Percentiles rank a stretch among this genome's conserved stretches.
These are phyloP conservation scores for Volvox carteri DNA, from an alignment of 163 green algal species.

Conservation along the genomic window DNA sequence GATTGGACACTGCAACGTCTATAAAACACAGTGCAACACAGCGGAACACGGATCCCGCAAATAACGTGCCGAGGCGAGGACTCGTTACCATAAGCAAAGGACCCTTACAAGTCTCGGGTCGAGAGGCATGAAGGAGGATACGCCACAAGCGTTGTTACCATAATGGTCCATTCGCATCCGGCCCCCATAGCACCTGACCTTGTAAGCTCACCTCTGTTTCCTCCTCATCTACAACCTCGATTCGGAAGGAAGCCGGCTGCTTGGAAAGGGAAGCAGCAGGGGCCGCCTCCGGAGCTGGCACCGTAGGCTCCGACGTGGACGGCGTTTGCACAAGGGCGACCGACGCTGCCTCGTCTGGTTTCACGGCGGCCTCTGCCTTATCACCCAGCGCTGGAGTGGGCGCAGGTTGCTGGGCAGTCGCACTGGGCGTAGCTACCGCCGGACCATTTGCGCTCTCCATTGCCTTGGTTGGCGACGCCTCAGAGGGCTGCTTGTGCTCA, in stretches of 20 bases:
- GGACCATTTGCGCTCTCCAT: background rate
- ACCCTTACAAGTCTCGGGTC: no score
- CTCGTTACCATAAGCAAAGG: no score
- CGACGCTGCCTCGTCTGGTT: background rate
- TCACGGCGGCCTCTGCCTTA: background rate
- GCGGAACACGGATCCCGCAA: no score
- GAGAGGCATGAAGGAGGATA: no score
- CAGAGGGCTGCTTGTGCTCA: background rate
- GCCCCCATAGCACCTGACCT: no score
- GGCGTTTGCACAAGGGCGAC: background rate
- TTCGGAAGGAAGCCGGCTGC: conserved; percentile 46
- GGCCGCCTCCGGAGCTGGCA: background rate
- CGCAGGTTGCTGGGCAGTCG: background rate
- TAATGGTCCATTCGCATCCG: no score
- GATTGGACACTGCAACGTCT: no score
- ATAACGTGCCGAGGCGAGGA: no score
- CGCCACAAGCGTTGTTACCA: no score
- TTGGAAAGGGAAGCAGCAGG: background rate
- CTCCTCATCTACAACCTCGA: conserved; percentile 33
- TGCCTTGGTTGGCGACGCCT: background rate
- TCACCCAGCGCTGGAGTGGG: background rate
- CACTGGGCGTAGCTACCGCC: background rate
- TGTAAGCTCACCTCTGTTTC: conserved; percentile 33
- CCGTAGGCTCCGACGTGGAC: background rate
- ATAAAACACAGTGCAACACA: no score